phyloP scores from a whole-genome alignment of 805 yeast genomes.

The Myxozyma monticola region DNA sequence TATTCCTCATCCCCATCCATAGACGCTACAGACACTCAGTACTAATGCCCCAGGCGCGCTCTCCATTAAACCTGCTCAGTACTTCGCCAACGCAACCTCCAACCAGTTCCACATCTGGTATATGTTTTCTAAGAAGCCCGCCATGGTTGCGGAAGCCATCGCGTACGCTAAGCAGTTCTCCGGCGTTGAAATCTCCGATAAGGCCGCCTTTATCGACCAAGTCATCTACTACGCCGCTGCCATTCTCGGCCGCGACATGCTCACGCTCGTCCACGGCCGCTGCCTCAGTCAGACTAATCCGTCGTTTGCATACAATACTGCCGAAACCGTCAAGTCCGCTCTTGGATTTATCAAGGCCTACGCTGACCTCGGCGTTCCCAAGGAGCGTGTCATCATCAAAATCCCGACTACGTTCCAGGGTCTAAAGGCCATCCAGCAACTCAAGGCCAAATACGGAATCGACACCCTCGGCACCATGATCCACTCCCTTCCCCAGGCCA shows the following conservation, averaged over 20 bases:
- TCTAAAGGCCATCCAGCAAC: conserved; percentile 39
- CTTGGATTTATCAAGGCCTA: conserved; percentile 38
- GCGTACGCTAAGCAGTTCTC: conserved; percentile 17
- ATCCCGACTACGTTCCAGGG: conserved; percentile 42
- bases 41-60: conserved; percentile 21
- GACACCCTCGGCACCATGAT: conserved; percentile 43
- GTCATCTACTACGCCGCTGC: conserved; percentile 49
- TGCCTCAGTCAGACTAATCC: conserved; percentile 46
- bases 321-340: conserved; percentile 36
- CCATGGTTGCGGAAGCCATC: conserved; percentile 15
- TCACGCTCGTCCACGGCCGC: conserved; percentile 45
- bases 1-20: neutral
- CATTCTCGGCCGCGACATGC: conserved; percentile 42
- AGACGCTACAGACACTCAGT: neutral
- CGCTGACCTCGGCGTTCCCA: conserved; percentile 39
- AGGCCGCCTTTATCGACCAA: conserved; percentile 48
- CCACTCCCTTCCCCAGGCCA: conserved; percentile 42
- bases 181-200: conserved; percentile 47
- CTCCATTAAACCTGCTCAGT: conserved; percentile 19
- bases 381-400: conserved; percentile 40
- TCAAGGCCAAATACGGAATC: conserved; percentile 36
- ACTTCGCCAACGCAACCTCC: conserved; percentile 28
- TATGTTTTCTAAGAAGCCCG: conserved; percentile 25
- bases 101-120: conserved; percentile 30
- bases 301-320: conserved; percentile 34